Base-by-base conservation (phyloP, 2,329 filamentous ascomycete genomes). In the Colletotrichum plurivorum region DNA sequence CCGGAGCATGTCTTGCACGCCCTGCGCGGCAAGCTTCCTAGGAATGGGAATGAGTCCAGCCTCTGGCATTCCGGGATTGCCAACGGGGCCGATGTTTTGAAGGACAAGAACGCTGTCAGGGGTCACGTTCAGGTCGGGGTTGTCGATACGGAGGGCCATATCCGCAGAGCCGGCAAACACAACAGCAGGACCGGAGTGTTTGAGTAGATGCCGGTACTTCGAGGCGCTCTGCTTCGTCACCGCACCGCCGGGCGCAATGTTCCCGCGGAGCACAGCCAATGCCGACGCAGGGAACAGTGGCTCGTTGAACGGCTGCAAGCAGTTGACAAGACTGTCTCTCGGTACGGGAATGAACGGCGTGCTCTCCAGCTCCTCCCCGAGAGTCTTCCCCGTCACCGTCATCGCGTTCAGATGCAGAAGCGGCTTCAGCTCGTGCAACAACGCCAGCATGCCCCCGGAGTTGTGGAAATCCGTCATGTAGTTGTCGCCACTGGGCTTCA, bases 51-150 rank as follows among this genome's bases (percentile, higher is more conserved):
- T 82, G 27, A 88, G 77, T 0, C 86, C 86, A 64, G 96, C 94
- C 79, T 98, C 95, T 1, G 94, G 95, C 95, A 98, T 98, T 13
- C 95, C 95, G 0, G 95, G 95, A 2, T 94, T 94, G 20, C 94
- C 94, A 61, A 96, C 93, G 0, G 94, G 95, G 0, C 95, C 95
- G 75, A 98, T 95, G 71, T 94, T 95, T 71, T 94, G 90, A 27
- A 98, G 90, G 4, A 98, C 90, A 0, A 97, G 84, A 9, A 97
- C 94, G 52, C 82, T 84, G 48, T 86, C 78, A 0, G 78, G 72
- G 0, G 77, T 77, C 1, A 97, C 89, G 36, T 93, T 91, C 65
- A 97, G 89, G 31, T 78, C 74, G 0, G 83, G 82, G 49, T 82
- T 80, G 65, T 88, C 86, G 31, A 88, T 81, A 8, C 94, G 92